Evolutionary conservation across 164 flowering plant genomes (phyloP), one percentile per base, ranked within the genome.

Genomic region (Akebia trifoliata): DNA sequence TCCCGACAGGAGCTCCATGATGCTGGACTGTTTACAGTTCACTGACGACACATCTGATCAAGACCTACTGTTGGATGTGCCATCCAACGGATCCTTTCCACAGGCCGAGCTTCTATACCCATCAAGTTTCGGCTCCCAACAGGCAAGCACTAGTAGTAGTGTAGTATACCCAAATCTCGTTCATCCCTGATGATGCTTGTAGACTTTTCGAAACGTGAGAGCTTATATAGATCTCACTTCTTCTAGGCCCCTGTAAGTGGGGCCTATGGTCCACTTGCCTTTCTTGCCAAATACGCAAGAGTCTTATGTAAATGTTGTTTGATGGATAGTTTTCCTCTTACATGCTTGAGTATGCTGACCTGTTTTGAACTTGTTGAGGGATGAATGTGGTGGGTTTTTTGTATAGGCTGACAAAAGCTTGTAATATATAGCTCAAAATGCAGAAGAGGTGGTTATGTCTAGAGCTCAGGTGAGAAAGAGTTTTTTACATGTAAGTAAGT

Each of bases 51-150:
- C 62, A 61, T 74, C 76, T 20, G 93, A 85, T 56, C 91, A 86
- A 69, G 97, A 87, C 74, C 64, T 93, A 65, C 89, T 90, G 56
- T 72, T 89, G 44, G 90, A 87, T 48, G 73, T 93, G 39, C 97
- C 91, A 42, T 80, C 85, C 51, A 78, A 80, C 50, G 62, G 82
- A 39, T 80, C 83, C 29, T 87, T 93, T 52, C 83, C 96, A 3
- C 79, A 89, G 66, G 97, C 98, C 50, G 97, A 93, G 71, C 95
- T 89, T 39, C 82, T 92, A 35, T 68, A 65, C 59, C 85, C 83
- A 34, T 39, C 74, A 24, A 75, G 76, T 59, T 72, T 67, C 48
- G 67, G 69, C 35, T 50, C 68, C 29, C 74, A 70, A 30, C 78
- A 67, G 65, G 74, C 82, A 35, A 81, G 85, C 69, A 62, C 81